phyloP scores from a whole-genome alignment of 176 grass and related monocot genomes.

The Ensete ventricosum region DNA sequence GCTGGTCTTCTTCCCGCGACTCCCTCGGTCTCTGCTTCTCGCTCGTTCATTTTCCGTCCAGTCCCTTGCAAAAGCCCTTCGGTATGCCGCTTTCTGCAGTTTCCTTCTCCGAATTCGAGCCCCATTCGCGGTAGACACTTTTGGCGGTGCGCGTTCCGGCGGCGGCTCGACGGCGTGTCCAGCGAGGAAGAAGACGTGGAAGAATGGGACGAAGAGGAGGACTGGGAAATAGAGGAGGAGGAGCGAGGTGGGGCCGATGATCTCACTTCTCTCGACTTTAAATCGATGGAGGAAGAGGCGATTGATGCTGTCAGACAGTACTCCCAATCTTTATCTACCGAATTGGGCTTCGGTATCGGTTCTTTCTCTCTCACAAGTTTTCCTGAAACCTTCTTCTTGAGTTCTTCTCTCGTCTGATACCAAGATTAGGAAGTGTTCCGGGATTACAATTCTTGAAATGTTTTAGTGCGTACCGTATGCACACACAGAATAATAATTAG shows the following conservation, averaged over 20 bases:
- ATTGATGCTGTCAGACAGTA: constrained; percentile 49
- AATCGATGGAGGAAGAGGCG: constrained; percentile 80
- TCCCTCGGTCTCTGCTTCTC: neutral
- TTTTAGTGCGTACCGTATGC: neutral
- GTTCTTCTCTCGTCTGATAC: neutral
- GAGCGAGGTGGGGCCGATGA: constrained; percentile 6
- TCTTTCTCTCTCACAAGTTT: neutral
- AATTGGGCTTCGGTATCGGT: constrained; percentile 46
- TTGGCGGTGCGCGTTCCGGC: constrained; percentile 1
- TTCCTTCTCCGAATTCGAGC: constrained; percentile 16
- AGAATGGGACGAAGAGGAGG: constrained; percentile 14
- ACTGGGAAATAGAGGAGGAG: neutral
- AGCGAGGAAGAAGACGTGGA: constrained; percentile 3
- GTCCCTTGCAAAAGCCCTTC: neutral
- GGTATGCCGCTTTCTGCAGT: constrained; percentile 6
- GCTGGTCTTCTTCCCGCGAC: neutral
- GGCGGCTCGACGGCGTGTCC: neutral
- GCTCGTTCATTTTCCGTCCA: neutral
- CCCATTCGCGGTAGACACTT: neutral
- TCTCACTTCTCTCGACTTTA: constrained; percentile 26
- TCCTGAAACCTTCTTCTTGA: neutral
- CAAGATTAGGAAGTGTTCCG: neutral
- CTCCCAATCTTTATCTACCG: constrained; percentile 32
- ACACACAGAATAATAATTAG: too few species aligned
- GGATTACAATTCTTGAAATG: neutral